Base-by-base conservation (phyloP, 306 rosid genomes). In the Cicer arietinum region DNA sequence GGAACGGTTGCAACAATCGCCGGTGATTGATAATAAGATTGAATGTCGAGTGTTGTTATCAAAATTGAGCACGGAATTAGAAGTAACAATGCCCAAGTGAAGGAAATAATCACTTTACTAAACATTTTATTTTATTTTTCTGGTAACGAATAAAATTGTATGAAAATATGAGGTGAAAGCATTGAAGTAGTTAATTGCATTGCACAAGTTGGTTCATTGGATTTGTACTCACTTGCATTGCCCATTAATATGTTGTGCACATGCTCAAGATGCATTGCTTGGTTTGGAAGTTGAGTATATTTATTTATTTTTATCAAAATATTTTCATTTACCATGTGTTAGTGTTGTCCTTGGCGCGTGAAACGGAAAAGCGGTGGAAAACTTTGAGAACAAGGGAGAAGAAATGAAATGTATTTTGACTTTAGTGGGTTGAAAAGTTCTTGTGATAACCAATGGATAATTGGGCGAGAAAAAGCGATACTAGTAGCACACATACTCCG, bases 21-120 rank as follows among this genome's bases (percentile, higher is more conserved):
- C 73, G 73, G 75, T 16, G 88, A 79, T 61, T 85, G 42, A 83
- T 25, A 48, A 30, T 88, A 86, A 17, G 91, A 89, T 74, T 90
- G 77, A 76, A 84, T 40, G 62, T 87, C 89, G 39, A 74, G 79
- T 72, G 86, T 79, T 25, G 89, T 86, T 77, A 85, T 70, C 69
- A 78, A 84, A 65, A 87, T 37, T 9, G 83, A 80, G 84, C 82
- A 90, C 5, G 84, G 76, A 81, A 84, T 17, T 40, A 89, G 76
- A 30, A 89, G 82, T 7, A 88, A 54, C 46, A 84, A 1, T 3
- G 83, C 58, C 70, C 84, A 77, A 6, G 47, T 17, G 71, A 87
- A 43, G 8, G 70, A 84, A 56, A 86, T 40, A 39, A 82, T 39
- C 13, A 86, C 74, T 82, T 88, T 88, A 1, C 74, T 62, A 70